These are phyloP conservation scores for Gracilaria gracilis DNA, from an alignment of 23 red algal genomes.

Conservation along the genomic window DNA sequence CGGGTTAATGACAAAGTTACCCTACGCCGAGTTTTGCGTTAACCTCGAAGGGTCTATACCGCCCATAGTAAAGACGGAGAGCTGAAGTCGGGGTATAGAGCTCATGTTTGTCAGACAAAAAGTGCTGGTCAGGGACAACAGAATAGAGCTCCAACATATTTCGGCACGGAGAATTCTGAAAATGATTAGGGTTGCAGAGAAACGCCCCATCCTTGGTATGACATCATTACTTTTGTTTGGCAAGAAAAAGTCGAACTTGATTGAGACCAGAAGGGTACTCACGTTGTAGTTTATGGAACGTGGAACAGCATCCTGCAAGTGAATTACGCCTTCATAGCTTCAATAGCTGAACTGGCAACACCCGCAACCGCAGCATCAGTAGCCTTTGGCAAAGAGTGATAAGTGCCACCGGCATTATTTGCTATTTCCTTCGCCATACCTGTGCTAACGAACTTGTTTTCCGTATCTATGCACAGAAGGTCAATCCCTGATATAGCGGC, in stretches of 20 bases:
- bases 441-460: conserved; percentile 99
- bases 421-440: conserved; percentile 98
- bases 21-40: no score
- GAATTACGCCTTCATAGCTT: conserved; percentile 48
- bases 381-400: conserved; percentile 96
- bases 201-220: no score
- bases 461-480: conserved; percentile 94
- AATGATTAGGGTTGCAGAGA: no score
- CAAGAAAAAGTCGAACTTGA: background rate
- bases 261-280: background rate
- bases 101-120: no score
- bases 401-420: conserved; percentile 81
- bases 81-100: no score
- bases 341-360: conserved; percentile 91
- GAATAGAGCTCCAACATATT: no score
- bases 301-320: background rate
- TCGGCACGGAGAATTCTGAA: no score
- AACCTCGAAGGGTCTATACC: no score
- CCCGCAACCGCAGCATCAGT: conserved; percentile 90
- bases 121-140: no score
- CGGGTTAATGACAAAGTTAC: no score
- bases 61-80: no score
- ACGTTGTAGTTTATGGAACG: background rate
- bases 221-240: background rate
- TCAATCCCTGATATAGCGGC: conserved; percentile 73